These are phyloP conservation scores for Chlorella sp. DNA, from an alignment of 139 green algal species.

Conservation along the genomic window DNA sequence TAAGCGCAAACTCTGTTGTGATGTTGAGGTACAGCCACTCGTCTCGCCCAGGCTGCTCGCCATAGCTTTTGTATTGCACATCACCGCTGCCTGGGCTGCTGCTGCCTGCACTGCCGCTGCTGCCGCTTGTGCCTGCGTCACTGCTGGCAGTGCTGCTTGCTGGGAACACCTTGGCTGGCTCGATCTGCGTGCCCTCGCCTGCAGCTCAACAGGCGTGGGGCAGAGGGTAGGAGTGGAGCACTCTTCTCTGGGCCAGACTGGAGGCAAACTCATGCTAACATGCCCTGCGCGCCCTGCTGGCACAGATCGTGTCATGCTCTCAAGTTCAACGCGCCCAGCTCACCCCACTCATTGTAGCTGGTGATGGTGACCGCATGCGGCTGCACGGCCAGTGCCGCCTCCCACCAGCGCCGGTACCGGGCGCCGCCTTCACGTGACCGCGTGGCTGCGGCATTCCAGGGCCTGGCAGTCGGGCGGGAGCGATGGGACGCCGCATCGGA, in stretches of 20 bases:
- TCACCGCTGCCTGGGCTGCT: neutral
- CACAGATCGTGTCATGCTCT: neutral
- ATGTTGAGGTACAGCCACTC: conserved; percentile 12
- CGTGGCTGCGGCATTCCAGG: conserved; percentile 20
- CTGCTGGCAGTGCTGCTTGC: too few relatives aligned
- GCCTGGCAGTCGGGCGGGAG: too few relatives aligned
- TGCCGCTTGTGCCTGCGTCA: neutral
- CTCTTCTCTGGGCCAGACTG: neutral
- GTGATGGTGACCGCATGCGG: conserved; percentile 14
- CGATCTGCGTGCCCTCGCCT: conserved; percentile 31
- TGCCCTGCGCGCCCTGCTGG: neutral
- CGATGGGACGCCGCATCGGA: too few relatives aligned
- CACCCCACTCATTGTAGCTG: conserved; percentile 24
- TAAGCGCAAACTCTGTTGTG: neutral
- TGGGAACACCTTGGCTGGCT: neutral
- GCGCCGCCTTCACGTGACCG: neutral
- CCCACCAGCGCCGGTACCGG: neutral
- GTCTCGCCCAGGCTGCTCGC: neutral
- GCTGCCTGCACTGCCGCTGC: neutral
- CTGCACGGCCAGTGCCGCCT: neutral
- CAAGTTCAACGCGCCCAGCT: neutral
- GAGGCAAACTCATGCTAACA: neutral
- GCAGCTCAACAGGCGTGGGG: neutral
- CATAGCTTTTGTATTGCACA: neutral
- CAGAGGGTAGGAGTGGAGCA: neutral